These are phyloP conservation scores for Mortierella sp. DNA, from an alignment of 371 early-diverging fungal genomes.

Conservation along the genomic window DNA sequence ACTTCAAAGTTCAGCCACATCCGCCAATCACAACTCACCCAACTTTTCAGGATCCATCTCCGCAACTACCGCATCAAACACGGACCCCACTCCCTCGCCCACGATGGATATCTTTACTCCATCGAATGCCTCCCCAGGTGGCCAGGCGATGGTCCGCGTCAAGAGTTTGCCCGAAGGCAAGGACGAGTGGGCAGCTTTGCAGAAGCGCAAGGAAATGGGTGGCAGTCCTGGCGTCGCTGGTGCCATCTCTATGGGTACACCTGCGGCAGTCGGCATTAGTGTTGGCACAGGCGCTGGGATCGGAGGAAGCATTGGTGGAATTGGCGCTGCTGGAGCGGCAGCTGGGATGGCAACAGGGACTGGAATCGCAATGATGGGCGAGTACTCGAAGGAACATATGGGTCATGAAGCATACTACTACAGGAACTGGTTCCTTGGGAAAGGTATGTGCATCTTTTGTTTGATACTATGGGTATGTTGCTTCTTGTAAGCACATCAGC, in stretches of 20 bases:
- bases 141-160: slow-evolving; percentile 26
- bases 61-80: background rate
- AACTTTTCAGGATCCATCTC: background rate
- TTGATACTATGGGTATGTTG: too few species aligned
- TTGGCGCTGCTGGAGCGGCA: slow-evolving; percentile 14
- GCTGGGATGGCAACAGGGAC: slow-evolving; percentile 1
- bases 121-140: background rate
- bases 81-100: background rate
- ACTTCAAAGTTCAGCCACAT: background rate
- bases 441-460: slow-evolving; percentile 21
- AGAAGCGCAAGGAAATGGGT: slow-evolving; percentile 37
- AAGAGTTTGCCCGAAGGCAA: slow-evolving; percentile 35
- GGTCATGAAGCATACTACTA: slow-evolving; percentile 57
- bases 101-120: background rate
- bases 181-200: slow-evolving; percentile 40
- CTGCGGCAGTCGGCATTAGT: background rate
- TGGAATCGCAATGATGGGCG: slow-evolving; percentile 23
- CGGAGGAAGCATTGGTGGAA: slow-evolving; percentile 12
- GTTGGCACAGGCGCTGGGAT: background rate
- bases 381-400: slow-evolving; percentile 53
- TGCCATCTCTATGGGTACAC: slow-evolving; percentile 11
- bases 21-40: background rate
- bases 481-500: too few species aligned
- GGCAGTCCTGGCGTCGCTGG: slow-evolving; percentile 17
- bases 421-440: slow-evolving; percentile 56